Base-by-base conservation (phyloP, 768 basidiomycete species). In the Collybiopsis luxurians region DNA sequence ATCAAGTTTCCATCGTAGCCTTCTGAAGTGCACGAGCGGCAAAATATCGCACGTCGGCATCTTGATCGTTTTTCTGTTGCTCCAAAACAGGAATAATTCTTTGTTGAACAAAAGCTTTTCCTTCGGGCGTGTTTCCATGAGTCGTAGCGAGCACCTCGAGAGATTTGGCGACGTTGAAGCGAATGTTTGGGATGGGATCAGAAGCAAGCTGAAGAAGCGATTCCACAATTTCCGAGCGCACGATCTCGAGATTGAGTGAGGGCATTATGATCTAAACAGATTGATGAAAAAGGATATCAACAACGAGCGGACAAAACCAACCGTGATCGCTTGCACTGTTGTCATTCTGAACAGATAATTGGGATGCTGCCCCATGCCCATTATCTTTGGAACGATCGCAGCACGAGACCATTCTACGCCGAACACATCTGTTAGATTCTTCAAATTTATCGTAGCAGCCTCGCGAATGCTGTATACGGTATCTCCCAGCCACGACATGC, bases 331-430 rank as follows among this genome's bases (percentile, higher is more conserved):
- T 71, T 98, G 95, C 43, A 98, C 93, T 15, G 97, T 98, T 2
- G 97, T 99, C 95, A 99, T 97, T 66, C 97, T 80, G 75, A 91
- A 97, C 26, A 98, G 80, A 71, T 98, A 98, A 70, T 98, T 99
- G 28, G 92, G 92, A 73, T 98, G 95, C 57, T 88, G 83, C 4
- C 94, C 95, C 97, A 98, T 98, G 48, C 87, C 91, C 72, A 98
- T 87, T 21, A 99, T 92, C 72, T 96, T 96, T 3, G 97, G 97
- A 36, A 98, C 92, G 64, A 99, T 98, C 30, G 94, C 86, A 48
- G 82, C 77, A 69, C 86, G 88, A 28, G 97, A 93, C 97, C 97
- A 99, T 6, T 98, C 95, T 24, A 97, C 94, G 44, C 97, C 97
- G 63, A 99, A 99, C 13, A 98, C 96, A 64, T 98, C 96, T 15